Conservation (phyloP, 2,329 filamentous ascomycete genomes). For the Phoma sp. region DNA sequence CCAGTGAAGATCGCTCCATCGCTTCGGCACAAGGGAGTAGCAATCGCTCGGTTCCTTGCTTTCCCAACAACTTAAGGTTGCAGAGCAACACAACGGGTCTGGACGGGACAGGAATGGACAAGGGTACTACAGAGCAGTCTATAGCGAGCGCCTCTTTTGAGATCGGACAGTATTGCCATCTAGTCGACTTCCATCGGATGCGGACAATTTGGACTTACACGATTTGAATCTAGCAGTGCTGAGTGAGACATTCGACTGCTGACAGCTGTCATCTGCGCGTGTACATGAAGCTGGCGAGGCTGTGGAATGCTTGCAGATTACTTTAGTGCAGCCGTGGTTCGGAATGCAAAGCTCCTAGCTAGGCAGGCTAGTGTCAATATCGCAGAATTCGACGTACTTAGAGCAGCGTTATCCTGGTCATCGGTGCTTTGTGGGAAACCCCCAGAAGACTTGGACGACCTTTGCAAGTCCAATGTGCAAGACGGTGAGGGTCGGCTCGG, state of each 20-base stretch:
- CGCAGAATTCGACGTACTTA: constrained; percentile 7
- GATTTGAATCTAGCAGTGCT: neutral
- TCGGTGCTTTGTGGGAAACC: neutral
- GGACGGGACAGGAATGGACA: constrained; percentile 13
- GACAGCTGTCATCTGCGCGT: constrained; percentile 30
- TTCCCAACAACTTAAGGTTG: constrained; percentile 15
- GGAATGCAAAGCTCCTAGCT: constrained; percentile 16
- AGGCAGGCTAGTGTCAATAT: neutral
- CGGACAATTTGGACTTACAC: neutral
- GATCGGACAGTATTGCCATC: neutral
- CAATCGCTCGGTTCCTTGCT: constrained; percentile 13
- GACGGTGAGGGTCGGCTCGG: constrained; percentile 6
- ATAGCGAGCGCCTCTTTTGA: neutral
- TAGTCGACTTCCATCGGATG: neutral
- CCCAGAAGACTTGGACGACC: neutral
- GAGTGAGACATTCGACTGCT: constrained; percentile 11
- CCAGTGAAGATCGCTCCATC: constrained; percentile 12
- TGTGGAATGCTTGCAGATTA: constrained; percentile 13
- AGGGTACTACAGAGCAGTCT: neutral
- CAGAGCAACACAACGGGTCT: constrained; percentile 11
- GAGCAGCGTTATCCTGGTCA: constrained; percentile 6
- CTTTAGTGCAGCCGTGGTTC: constrained; percentile 7
- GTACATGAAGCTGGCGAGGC: neutral
- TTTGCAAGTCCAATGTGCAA: constrained; percentile 2
- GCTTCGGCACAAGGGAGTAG: constrained; percentile 14